Conservation (phyloP, 139 green algal genomes). For the Chlorella vulgaris region DNA sequence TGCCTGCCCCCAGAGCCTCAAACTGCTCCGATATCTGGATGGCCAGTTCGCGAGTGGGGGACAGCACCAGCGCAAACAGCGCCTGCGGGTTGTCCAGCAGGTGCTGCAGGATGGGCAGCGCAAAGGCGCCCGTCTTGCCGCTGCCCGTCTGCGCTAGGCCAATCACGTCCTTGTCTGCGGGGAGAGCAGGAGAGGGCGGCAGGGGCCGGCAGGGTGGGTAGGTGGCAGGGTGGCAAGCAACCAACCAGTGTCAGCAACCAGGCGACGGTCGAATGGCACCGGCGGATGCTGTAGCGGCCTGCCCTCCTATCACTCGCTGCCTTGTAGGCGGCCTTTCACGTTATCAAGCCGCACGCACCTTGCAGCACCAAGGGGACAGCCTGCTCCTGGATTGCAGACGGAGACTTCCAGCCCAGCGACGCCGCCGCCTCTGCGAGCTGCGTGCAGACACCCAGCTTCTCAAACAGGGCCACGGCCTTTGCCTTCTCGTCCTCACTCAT, state of each 20-base stretch:
- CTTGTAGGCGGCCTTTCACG: neutral
- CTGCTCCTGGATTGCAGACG: conserved; percentile 85
- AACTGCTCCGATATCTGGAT: conserved; percentile 99
- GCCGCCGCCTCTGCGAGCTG: conserved; percentile 84
- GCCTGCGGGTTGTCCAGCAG: conserved; percentile 91
- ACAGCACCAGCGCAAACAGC: conserved; percentile 93
- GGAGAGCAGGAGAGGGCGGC: neutral
- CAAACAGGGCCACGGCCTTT: conserved; percentile 59
- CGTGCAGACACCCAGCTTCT: conserved; percentile 79
- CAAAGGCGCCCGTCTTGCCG: conserved; percentile 98
- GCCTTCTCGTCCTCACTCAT: conserved; percentile 27
- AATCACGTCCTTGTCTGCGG: conserved; percentile 93
- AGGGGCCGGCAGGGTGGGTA: neutral
- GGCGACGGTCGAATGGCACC: no score
- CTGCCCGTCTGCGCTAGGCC: conserved; percentile 97
- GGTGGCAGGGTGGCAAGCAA: neutral
- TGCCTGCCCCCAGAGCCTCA: conserved; percentile 90
- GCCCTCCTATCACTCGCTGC: neutral
- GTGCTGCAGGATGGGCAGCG: conserved; percentile 93
- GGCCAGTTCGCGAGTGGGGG: conserved; percentile 95
- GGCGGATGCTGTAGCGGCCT: no score
- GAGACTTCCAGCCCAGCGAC: conserved; percentile 82
- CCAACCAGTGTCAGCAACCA: no score
- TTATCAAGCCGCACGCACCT: conserved; percentile 41
- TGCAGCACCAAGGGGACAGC: conserved; percentile 85